phyloP scores from a whole-genome alignment of 805 yeast species.

The Candida easanensis region DNA sequence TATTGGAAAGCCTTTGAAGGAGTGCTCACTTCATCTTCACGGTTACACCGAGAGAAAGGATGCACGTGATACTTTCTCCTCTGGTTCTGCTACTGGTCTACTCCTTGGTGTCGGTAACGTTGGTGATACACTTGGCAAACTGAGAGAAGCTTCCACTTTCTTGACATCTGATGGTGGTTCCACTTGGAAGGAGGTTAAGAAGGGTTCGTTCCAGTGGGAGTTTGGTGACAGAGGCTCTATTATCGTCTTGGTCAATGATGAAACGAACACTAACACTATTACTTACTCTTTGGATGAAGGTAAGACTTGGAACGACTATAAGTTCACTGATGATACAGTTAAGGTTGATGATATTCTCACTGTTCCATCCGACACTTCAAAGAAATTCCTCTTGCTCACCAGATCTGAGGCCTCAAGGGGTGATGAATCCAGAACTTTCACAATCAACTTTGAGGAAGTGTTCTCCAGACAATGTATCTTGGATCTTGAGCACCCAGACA shows the following conservation, averaged over 20 bases:
- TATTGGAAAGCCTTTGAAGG: conserved; percentile 42
- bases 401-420: conserved; percentile 42
- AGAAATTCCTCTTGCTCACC: conserved; percentile 67
- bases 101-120: conserved; percentile 93
- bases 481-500: conserved; percentile 40
- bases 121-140: conserved; percentile 54
- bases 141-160: conserved; percentile 62
- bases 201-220: conserved; percentile 88
- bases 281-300: conserved; percentile 80
- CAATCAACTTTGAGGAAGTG: conserved; percentile 55
- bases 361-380: conserved; percentile 84
- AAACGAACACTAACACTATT: conserved; percentile 54
- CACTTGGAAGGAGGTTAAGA: conserved; percentile 76
- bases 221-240: conserved; percentile 94
- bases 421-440: conserved; percentile 41
- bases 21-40: conserved; percentile 82
- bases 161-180: conserved; percentile 88
- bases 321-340: conserved; percentile 58
- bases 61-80: conserved; percentile 79
- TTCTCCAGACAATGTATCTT: conserved; percentile 54
- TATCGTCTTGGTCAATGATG: conserved; percentile 64
- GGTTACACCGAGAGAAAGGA: conserved; percentile 88
- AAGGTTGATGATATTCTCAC: conserved; percentile 74
- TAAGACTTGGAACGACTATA: conserved; percentile 61
- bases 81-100: conserved; percentile 86